Base-by-base conservation (phyloP, 495 filamentous ascomycete genomes). In the Immersiella caudata region DNA sequence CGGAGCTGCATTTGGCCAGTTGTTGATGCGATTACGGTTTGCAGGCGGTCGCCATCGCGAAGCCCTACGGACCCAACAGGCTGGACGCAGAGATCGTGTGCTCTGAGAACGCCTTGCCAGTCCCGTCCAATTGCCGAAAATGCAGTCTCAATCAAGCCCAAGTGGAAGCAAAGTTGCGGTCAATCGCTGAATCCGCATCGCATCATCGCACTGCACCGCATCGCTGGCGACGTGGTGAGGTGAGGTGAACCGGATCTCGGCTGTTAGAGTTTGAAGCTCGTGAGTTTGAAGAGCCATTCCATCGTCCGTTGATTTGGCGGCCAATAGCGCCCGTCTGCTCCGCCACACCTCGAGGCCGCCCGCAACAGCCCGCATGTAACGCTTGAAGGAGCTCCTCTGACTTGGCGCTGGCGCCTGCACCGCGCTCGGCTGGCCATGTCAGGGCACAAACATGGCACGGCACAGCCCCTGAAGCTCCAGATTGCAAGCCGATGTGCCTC, bases 261-360 rank as follows among this genome's bases (percentile, higher is more conserved):
- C 40, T 2, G 9, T 46, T 46, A 12, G 40, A 63, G 46, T 33
- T 63, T 63, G 22, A 63, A 63, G 49, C 49, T 63, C 26, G 40
- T 46, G 46, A 63, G 61, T 63, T 63, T 63, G 61, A 46, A 63
- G 25, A 22, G 18, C 40, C 40, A 46, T 46, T 46, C 40, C 40
- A 46, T 46, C 40, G 14, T 46, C 16, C 40, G 14, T 2, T 25
- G 21, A 49, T 21, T 40, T 33, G 58, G 25, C 21, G 35, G 22
- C 46, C 61, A 63, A 59, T 59, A 20, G 56, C 24, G 40, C 11
- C 46, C 61, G 22, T 6, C 56, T 59, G 56, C 56, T 26, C 26
- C 56, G 56, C 51, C 63, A 65, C 61, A 12, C 26, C 14, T 20
- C 56, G 63, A 65, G 63, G 63, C 63, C 63, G 51, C 46, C 63